A percentile compares a stretch with the other conserved stretches of the same genome.
phyloP scores from a whole-genome alignment of 2,329 filamentous ascomycete genomes.

The Trichoderma atroviride region DNA sequence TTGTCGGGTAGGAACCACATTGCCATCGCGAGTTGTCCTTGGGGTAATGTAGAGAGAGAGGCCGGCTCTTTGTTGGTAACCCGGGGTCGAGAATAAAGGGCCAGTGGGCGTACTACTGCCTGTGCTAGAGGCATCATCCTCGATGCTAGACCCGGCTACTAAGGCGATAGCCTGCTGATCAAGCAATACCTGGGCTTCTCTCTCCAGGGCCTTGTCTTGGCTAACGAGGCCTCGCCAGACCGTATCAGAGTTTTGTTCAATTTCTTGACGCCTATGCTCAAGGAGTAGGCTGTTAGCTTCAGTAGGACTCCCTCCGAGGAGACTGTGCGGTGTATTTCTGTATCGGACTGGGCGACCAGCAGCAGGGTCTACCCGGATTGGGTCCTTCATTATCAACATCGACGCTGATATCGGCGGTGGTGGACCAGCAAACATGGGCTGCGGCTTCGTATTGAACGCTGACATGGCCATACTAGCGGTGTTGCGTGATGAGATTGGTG shows the following conservation, averaged over 20 bases:
- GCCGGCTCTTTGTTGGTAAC: slow-evolving; percentile 45
- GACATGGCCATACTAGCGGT: slow-evolving; percentile 38
- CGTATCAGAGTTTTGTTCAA: slow-evolving; percentile 44
- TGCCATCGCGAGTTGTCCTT: slow-evolving; percentile 45
- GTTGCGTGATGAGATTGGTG: slow-evolving; percentile 31
- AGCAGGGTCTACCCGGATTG: slow-evolving; percentile 3
- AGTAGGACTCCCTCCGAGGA: slow-evolving; percentile 22
- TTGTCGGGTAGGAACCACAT: slow-evolving; percentile 64
- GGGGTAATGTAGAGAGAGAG: slow-evolving; percentile 48
- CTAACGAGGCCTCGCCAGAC: slow-evolving; percentile 52
- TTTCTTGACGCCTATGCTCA: slow-evolving; percentile 38
- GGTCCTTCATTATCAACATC: slow-evolving; percentile 37
- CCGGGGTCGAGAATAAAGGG: slow-evolving; percentile 45
- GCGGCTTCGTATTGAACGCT: slow-evolving; percentile 38
- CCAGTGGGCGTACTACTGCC: slow-evolving; percentile 48
- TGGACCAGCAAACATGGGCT: slow-evolving; percentile 50
- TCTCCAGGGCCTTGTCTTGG: slow-evolving; percentile 50
- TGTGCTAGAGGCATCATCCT: slow-evolving; percentile 41
- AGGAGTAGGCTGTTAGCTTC: slow-evolving; percentile 43
- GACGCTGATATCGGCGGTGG: slow-evolving; percentile 55
- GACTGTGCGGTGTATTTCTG: slow-evolving; percentile 4
- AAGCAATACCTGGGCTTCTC: slow-evolving; percentile 52
- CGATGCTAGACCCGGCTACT: slow-evolving; percentile 41
- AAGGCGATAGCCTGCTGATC: slow-evolving; percentile 54
- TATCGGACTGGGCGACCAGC: slow-evolving; percentile 11